Evolutionary conservation across 495 filamentous ascomycete genomes (phyloP).

Genomic region (Elaphomyces granulatus): DNA sequence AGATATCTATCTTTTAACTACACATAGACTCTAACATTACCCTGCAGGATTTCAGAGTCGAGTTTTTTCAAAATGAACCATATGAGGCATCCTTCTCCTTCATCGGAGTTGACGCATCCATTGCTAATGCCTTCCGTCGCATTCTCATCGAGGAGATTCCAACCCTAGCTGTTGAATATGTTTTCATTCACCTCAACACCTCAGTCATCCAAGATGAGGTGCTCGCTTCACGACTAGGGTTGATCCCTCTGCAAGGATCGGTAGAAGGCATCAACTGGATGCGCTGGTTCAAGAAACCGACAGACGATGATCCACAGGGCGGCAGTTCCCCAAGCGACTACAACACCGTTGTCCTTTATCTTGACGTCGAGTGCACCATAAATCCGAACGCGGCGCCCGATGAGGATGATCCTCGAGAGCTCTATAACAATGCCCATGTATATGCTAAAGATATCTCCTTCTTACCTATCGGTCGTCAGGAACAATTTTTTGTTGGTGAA

Average conservation of each 20-base stretch:
- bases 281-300: constrained; percentile 53
- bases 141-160: constrained; percentile 94
- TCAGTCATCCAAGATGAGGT: constrained; percentile 97
- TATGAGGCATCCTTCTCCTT: constrained; percentile 76
- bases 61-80: constrained; percentile 68
- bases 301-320: constrained; percentile 38
- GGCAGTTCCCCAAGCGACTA: constrained; percentile 46
- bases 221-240: constrained; percentile 71
- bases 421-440: constrained; percentile 73
- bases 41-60: constrained; percentile 47
- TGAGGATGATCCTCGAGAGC: constrained; percentile 65
- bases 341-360: constrained; percentile 62
- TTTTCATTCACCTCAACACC: constrained; percentile 89
- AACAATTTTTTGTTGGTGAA: constrained; percentile 47
- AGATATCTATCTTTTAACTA: not conserved
- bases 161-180: constrained; percentile 80
- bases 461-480: constrained; percentile 58
- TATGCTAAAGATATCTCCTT: constrained; percentile 75
- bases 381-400: constrained; percentile 51
- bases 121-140: constrained; percentile 96
- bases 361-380: constrained; percentile 62
- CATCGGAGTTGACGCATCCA: constrained; percentile 76
- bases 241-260: constrained; percentile 74
- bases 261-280: constrained; percentile 63
- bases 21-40: constrained; percentile 6